A percentile compares a stretch with the other conserved stretches of the same genome.
Conservation (phyloP, 2,329 filamentous ascomycete genomes). For the Emergomyces orientalis region DNA sequence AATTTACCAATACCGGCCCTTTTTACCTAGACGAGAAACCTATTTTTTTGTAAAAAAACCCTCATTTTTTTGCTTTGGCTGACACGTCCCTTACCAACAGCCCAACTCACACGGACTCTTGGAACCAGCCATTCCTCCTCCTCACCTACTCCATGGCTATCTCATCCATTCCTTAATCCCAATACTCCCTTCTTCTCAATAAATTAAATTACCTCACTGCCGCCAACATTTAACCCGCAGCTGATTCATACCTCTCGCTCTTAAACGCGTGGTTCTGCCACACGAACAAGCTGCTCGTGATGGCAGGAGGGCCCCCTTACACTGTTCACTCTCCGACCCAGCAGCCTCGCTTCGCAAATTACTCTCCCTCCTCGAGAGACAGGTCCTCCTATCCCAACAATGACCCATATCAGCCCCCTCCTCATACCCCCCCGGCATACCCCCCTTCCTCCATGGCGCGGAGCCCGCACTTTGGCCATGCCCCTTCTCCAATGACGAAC, state of each 20-base stretch:
- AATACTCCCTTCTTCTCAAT: not conserved
- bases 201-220: not conserved
- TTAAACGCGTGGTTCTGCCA: not conserved
- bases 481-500: constrained; percentile 16
- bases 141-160: not conserved
- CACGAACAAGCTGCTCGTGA: constrained; percentile 20
- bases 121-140: not conserved
- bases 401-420: constrained; percentile 34
- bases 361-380: constrained; percentile 36
- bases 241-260: not conserved
- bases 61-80: not conserved
- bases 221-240: not conserved
- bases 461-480: constrained; percentile 16
- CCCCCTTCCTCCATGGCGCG: constrained; percentile 16
- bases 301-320: constrained; percentile 38
- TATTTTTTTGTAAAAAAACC: not conserved
- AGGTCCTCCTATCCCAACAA: constrained; percentile 35
- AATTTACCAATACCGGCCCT: not conserved
- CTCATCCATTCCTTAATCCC: not conserved
- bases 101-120: not conserved
- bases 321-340: constrained; percentile 39
- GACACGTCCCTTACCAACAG: constrained; percentile 2
- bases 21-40: not conserved
- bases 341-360: constrained; percentile 33
- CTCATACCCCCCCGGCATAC: constrained; percentile 34